phyloP scores from a whole-genome alignment of 2,329 filamentous ascomycete genomes.

The Aspergillus hiratsukae region DNA sequence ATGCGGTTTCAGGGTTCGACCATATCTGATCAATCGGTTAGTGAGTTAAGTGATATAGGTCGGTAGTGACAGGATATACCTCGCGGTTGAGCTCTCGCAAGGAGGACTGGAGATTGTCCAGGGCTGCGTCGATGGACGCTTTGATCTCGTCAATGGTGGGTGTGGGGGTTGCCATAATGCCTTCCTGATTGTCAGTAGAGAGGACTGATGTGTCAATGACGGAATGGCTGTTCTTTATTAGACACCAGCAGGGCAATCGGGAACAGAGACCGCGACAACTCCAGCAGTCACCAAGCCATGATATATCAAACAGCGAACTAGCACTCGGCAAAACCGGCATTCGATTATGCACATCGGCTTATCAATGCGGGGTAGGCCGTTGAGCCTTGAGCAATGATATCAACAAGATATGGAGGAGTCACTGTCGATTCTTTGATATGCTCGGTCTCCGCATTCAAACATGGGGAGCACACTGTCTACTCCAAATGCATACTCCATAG shows the following conservation, averaged over 20 bases:
- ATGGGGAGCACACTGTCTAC: no score
- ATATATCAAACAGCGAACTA: background rate
- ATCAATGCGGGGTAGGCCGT: background rate
- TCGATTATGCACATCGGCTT: no score
- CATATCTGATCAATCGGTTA: constrained; percentile 30
- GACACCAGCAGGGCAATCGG: no score
- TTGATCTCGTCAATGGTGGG: constrained; percentile 19
- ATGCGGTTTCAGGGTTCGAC: constrained; percentile 50
- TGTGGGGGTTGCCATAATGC: constrained; percentile 14
- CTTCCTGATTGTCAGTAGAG: background rate
- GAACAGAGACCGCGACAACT: background rate
- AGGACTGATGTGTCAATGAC: background rate
- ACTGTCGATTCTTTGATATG: no score
- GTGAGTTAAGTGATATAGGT: background rate
- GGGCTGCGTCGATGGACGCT: constrained; percentile 15
- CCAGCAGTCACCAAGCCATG: background rate
- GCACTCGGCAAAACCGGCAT: no score
- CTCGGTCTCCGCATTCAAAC: no score
- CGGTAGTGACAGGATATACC: constrained; percentile 7
- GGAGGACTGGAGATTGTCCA: constrained; percentile 15
- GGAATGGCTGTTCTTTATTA: background rate
- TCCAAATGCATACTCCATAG: no score
- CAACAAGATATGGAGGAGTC: no score
- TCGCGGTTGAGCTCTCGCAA: constrained; percentile 24
- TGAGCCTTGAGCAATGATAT: background rate